Conservation (phyloP, 2,329 filamentous ascomycete species). For the Xylaria sp. region DNA sequence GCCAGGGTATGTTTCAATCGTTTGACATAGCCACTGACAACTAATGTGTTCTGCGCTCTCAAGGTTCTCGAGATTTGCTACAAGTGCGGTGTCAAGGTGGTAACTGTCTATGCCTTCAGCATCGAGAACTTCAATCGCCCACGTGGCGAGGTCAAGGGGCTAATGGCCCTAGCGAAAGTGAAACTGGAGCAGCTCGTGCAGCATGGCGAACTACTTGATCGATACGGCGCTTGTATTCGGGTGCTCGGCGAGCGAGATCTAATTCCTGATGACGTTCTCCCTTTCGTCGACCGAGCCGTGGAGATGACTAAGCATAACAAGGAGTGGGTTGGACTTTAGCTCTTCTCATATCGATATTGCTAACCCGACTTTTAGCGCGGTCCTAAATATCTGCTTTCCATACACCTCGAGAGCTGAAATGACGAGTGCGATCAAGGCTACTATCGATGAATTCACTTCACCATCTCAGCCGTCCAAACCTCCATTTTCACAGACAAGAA, state of each 20-base stretch:
- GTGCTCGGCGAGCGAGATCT: conserved; percentile 86
- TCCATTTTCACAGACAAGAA: conserved; percentile 87
- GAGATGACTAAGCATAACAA: conserved; percentile 89
- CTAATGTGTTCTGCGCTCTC: conserved; percentile 35
- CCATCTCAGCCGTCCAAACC: conserved; percentile 73
- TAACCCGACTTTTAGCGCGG: conserved; percentile 53
- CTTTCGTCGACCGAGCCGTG: conserved; percentile 86
- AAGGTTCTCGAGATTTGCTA: conserved; percentile 97
- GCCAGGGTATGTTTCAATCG: conserved; percentile 72
- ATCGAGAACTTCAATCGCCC: conserved; percentile 99
- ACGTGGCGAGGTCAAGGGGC: conserved; percentile 93
- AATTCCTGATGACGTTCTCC: conserved; percentile 86
- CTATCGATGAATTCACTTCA: conserved; percentile 85
- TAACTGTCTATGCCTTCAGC: conserved; percentile 98
- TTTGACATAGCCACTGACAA: conserved; percentile 1
- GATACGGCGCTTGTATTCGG: conserved; percentile 88
- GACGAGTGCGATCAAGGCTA: conserved; percentile 85
- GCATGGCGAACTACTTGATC: conserved; percentile 91
- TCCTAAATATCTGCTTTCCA: conserved; percentile 95
- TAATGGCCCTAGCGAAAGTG: conserved; percentile 98
- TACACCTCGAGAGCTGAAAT: conserved; percentile 98
- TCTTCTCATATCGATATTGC: not conserved
- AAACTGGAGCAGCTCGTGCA: conserved; percentile 92
- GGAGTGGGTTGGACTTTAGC: conserved; percentile 60
- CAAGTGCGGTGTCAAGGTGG: conserved; percentile 94